Evolutionary conservation across 257 asterid genomes (phyloP).

Genomic region (Lavandula angustifolia): DNA sequence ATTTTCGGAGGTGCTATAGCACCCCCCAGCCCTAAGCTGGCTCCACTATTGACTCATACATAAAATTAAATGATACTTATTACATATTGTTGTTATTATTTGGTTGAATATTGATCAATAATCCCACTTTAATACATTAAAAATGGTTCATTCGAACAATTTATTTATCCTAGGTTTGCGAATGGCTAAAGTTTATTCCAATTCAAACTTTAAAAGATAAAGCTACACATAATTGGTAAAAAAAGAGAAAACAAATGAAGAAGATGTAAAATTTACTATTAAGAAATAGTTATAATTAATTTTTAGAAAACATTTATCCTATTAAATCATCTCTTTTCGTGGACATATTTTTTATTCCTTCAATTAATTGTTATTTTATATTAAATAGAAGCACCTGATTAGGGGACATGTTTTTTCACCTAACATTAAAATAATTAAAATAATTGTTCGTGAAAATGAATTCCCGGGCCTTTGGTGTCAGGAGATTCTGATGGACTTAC

Average conservation of each 20-base stretch:
- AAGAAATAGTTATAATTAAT: slow-evolving; percentile 1
- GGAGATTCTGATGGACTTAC: not conserved
- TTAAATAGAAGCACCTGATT: too few relatives aligned
- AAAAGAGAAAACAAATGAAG: slow-evolving; percentile 28
- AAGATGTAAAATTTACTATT: slow-evolving; percentile 22
- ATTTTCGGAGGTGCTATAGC: too few relatives aligned
- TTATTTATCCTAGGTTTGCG: not conserved
- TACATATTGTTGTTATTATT: not conserved
- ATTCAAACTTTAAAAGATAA: slow-evolving; percentile 2
- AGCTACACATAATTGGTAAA: slow-evolving; percentile 4
- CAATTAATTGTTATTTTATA: not conserved
- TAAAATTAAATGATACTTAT: not conserved
- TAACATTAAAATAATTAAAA: not conserved
- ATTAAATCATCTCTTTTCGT: not conserved
- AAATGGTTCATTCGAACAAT: slow-evolving; percentile 21
- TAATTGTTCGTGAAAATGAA: not conserved
- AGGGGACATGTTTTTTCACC: not conserved
- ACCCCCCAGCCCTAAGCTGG: too few relatives aligned
- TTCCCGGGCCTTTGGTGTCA: slow-evolving; percentile 4
- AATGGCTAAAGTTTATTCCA: slow-evolving; percentile 9
- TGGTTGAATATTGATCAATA: slow-evolving; percentile 19
- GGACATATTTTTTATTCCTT: not conserved
- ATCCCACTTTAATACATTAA: not conserved
- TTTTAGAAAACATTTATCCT: too few relatives aligned
- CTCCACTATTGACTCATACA: too few relatives aligned